These are phyloP conservation scores for Oryza longistaminata DNA, from an alignment of 176 grass and related monocot species.

Conservation along the genomic window DNA sequence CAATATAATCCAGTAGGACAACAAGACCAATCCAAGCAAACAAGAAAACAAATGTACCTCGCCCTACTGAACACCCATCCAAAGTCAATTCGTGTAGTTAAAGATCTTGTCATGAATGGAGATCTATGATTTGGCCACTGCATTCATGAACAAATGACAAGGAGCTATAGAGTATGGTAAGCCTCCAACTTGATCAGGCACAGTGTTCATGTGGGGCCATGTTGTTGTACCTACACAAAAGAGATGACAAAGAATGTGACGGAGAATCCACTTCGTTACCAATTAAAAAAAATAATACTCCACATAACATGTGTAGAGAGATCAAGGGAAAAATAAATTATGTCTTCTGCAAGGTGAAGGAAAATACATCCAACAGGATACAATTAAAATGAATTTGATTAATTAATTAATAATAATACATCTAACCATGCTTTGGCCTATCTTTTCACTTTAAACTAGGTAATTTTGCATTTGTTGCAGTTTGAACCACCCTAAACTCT, in stretches of 20 bases:
- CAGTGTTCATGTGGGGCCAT: neutral
- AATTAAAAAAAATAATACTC: neutral
- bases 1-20: neutral
- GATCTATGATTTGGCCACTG: neutral
- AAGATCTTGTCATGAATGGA: neutral
- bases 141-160: constrained; percentile 28
- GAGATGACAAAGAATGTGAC: neutral
- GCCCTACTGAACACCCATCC: neutral
- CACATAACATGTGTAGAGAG: neutral
- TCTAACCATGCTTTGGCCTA: too few species aligned
- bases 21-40: constrained; percentile 8
- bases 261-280: neutral
- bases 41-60: constrained; percentile 5
- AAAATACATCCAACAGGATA: too few species aligned
- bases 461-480: too few species aligned
- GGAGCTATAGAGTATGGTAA: neutral
- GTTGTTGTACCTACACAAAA: constrained; percentile 1
- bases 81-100: neutral
- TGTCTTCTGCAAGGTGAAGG: neutral
- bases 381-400: too few species aligned
- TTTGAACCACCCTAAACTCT: too few species aligned
- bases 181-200: neutral
- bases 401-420: neutral
- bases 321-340: neutral
- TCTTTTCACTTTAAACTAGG: too few species aligned